phyloP scores from a whole-genome alignment of 148 eudicot genomes.

The Talinum fruticosum region DNA sequence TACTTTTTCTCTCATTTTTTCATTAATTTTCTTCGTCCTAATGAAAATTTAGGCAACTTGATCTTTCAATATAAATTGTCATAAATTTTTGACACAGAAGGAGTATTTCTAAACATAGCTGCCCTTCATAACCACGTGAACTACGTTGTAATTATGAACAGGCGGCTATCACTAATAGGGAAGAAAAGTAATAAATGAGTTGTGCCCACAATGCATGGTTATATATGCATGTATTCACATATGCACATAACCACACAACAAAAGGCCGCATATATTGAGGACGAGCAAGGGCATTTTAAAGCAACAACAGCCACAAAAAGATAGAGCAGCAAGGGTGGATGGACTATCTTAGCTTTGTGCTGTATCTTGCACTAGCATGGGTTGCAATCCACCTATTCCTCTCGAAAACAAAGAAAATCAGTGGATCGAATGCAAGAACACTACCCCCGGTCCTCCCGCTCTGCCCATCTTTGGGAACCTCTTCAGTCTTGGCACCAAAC shows the following conservation, averaged over 20 bases:
- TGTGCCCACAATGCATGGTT: no score
- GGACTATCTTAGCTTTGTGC: slow-evolving; percentile 22
- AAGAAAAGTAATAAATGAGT: no score
- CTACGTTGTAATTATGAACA: no score
- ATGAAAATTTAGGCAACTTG: no score
- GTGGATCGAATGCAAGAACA: neutral
- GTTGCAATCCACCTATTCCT: slow-evolving; percentile 15
- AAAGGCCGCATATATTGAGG: neutral
- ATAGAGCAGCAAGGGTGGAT: neutral
- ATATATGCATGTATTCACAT: neutral
- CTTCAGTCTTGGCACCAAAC: slow-evolving; percentile 35
- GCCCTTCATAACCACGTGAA: no score
- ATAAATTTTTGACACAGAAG: no score
- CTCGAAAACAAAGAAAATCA: slow-evolving; percentile 5
- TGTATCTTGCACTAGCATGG: slow-evolving; percentile 23
- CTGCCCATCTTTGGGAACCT: slow-evolving; percentile 46
- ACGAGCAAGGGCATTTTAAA: neutral
- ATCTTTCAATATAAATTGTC: no score
- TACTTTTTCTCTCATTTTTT: no score
- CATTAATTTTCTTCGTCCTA: no score
- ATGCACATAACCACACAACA: neutral
- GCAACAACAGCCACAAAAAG: neutral
- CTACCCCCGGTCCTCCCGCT: slow-evolving; percentile 48
- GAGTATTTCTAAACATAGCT: no score
- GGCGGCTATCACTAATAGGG: no score